phyloP scores from a whole-genome alignment of 1,139 yeast species.

The Lodderomyces theae region DNA sequence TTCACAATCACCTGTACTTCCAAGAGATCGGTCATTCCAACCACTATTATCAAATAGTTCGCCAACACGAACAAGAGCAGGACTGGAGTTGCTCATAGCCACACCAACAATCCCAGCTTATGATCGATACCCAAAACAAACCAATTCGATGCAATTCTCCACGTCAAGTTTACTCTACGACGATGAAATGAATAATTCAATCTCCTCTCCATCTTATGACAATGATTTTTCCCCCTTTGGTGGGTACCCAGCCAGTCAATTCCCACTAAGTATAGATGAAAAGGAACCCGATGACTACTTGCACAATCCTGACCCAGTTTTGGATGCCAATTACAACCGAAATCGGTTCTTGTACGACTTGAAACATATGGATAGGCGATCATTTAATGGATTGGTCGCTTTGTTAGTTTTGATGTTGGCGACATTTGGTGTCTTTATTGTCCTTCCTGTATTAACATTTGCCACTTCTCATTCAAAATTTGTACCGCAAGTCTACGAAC shows the following conservation, averaged over 20 bases:
- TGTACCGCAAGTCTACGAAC: constrained; percentile 34
- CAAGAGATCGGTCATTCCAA: constrained; percentile 1
- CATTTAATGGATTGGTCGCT: constrained; percentile 60
- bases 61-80: neutral
- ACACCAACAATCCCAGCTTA: constrained; percentile 3
- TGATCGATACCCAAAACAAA: constrained; percentile 9
- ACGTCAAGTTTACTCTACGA: constrained; percentile 7
- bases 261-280: constrained; percentile 83
- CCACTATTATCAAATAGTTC: neutral
- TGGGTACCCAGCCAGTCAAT: constrained; percentile 86
- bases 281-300: constrained; percentile 89
- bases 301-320: constrained; percentile 91
- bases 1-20: constrained; percentile 2
- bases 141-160: constrained; percentile 4
- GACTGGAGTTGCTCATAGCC: neutral
- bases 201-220: constrained; percentile 1
- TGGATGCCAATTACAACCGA: constrained; percentile 75
- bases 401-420: constrained; percentile 49
- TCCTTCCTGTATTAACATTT: constrained; percentile 73
- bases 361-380: constrained; percentile 56
- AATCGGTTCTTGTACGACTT: constrained; percentile 58
- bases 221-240: constrained; percentile 76
- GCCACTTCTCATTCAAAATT: constrained; percentile 38
- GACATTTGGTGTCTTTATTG: constrained; percentile 60
- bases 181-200: constrained; percentile 2